phyloP scores from a whole-genome alignment of 2,329 filamentous ascomycete genomes.

The Intubia oerlemansii region DNA sequence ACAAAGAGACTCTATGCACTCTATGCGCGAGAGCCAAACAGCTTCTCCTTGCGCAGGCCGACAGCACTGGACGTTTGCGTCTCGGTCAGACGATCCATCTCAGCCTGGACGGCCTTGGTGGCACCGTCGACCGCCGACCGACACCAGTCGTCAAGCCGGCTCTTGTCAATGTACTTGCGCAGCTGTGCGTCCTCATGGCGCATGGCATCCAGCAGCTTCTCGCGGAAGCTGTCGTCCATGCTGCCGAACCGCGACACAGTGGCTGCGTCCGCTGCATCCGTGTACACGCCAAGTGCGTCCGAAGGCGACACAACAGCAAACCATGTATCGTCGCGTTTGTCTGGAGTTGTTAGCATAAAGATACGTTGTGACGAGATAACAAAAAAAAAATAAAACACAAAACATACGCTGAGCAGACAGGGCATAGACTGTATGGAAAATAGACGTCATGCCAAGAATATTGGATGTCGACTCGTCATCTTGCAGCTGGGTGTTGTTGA shows the following conservation, averaged over 20 bases:
- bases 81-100: conserved; percentile 8
- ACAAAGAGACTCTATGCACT: too few relatives aligned
- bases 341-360: conserved; percentile 13
- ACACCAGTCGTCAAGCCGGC: conserved; percentile 48
- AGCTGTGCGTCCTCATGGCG: conserved; percentile 49
- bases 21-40: conserved; percentile 3
- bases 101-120: conserved; percentile 10
- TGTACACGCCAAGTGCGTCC: conserved; percentile 36
- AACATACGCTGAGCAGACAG: conserved; percentile 43
- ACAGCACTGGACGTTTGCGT: conserved; percentile 1
- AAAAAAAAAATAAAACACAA: conserved; percentile 11
- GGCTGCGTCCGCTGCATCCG: conserved; percentile 33
- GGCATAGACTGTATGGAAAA: conserved; percentile 44
- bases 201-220: conserved; percentile 51
- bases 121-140: conserved; percentile 10
- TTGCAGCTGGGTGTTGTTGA: conserved; percentile 59
- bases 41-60: conserved; percentile 2
- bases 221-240: conserved; percentile 40
- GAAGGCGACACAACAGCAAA: conserved; percentile 27
- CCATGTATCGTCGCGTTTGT: conserved; percentile 7
- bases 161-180: conserved; percentile 40
- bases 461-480: conserved; percentile 46
- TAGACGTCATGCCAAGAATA: conserved; percentile 40
- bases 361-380: background rate
- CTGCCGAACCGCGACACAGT: conserved; percentile 24